phyloP scores from a whole-genome alignment of 164 flowering plant genomes.

The Berberis vulgaris region DNA sequence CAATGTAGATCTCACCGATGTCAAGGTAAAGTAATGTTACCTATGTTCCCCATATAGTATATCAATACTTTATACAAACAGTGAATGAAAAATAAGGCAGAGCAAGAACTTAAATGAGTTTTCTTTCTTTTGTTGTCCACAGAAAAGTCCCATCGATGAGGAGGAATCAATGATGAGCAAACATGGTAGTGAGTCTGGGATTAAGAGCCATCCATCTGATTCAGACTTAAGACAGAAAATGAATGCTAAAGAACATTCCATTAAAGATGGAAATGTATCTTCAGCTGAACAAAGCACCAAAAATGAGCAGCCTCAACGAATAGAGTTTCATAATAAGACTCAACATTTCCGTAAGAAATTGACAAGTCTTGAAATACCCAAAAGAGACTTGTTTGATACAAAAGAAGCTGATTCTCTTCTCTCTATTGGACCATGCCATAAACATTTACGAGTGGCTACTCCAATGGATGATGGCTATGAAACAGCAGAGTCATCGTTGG shows the following conservation, averaged over 20 bases:
- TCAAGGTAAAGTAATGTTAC: slow-evolving; percentile 42
- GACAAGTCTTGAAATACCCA: slow-evolving; percentile 37
- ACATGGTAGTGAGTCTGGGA: slow-evolving; percentile 15
- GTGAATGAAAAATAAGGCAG: no score
- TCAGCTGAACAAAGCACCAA: slow-evolving; percentile 11
- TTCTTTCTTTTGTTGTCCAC: not conserved
- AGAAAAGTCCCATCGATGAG: slow-evolving; percentile 56
- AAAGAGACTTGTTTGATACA: slow-evolving; percentile 20
- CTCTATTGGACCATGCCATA: slow-evolving; percentile 6
- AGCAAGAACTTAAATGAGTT: no score
- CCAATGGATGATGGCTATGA: slow-evolving; percentile 18
- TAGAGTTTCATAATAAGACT: slow-evolving; percentile 14
- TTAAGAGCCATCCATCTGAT: slow-evolving; percentile 37
- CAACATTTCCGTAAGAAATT: slow-evolving; percentile 14
- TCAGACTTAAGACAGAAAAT: slow-evolving; percentile 27
- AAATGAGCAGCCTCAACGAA: slow-evolving; percentile 4
- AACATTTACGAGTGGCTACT: slow-evolving; percentile 9
- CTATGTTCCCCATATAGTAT: not conserved
- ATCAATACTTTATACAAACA: not conserved
- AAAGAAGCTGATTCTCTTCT: slow-evolving; percentile 2
- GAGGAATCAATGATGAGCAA: slow-evolving; percentile 27
- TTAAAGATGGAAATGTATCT: slow-evolving; percentile 12
- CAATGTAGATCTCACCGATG: slow-evolving; percentile 56
- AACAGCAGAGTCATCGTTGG: slow-evolving; percentile 22
- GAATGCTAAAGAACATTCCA: slow-evolving; percentile 4